Evolutionary conservation across 805 yeast species (phyloP).

Genomic region (Kazachstania psychrophila): DNA sequence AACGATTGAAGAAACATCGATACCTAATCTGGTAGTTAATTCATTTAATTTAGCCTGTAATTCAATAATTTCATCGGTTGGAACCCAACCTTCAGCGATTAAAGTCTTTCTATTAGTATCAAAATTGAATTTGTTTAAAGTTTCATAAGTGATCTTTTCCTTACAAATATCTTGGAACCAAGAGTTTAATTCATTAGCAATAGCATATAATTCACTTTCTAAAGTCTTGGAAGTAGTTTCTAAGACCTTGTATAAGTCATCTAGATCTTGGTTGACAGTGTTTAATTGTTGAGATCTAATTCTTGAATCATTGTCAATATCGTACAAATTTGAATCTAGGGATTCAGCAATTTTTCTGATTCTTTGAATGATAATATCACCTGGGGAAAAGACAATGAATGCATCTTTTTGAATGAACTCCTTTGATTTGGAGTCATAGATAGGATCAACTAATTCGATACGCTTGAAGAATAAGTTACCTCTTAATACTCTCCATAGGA

Average conservation of each 20-base stretch:
- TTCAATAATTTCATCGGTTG: slow-evolving; percentile 41
- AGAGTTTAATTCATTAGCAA: slow-evolving; percentile 48
- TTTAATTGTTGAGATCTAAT: slow-evolving; percentile 33
- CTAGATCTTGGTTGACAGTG: slow-evolving; percentile 33
- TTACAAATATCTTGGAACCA: slow-evolving; percentile 49
- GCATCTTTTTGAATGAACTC: slow-evolving; percentile 45
- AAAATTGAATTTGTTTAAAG: slow-evolving; percentile 57
- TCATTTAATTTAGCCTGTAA: slow-evolving; percentile 39
- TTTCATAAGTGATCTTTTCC: slow-evolving; percentile 50
- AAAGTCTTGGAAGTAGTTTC: slow-evolving; percentile 44
- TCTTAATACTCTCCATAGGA: slow-evolving; percentile 65
- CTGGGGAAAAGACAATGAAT: slow-evolving; percentile 64
- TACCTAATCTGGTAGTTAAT: slow-evolving; percentile 25
- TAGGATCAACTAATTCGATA: slow-evolving; percentile 44
- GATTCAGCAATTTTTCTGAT: slow-evolving; percentile 62
- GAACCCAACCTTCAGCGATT: slow-evolving; percentile 72
- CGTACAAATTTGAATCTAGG: slow-evolving; percentile 52
- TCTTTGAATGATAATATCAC: slow-evolving; percentile 49
- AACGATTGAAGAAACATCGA: slow-evolving; percentile 37
- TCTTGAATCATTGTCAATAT: slow-evolving; percentile 37
- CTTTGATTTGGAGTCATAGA: slow-evolving; percentile 48
- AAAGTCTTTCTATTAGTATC: slow-evolving; percentile 57
- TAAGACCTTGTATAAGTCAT: slow-evolving; percentile 42
- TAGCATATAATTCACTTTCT: slow-evolving; percentile 55
- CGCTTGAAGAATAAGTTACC: slow-evolving; percentile 60